Base-by-base conservation (phyloP, 371 early-diverging fungal genomes). In the Apophysomyces ossiformis region DNA sequence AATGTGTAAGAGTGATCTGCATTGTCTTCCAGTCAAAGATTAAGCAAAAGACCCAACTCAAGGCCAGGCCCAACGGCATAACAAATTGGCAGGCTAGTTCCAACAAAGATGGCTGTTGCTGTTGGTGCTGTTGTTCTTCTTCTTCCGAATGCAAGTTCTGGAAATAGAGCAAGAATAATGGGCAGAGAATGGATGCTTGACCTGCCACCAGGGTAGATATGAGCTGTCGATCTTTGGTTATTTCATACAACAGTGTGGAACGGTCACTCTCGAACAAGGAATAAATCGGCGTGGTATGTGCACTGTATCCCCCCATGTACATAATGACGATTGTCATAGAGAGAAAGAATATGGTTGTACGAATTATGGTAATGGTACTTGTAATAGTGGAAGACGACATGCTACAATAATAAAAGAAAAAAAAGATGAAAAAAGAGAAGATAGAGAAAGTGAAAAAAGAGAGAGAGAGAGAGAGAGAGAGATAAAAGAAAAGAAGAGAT, bases 191-290 rank as follows among this genome's bases (percentile, higher is more conserved):
- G 21, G 82, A 79, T 4, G 79, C 79, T 37, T 79, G 82, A 13
- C 78, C 72, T 9, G 82, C 77, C 8, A 82, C 79, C 16, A 82
- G 57, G 0, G 79, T 82, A 0, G 82, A 73, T 18, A 82, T 82
- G 21, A 82, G 59, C n/a, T 76, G 68, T 46, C 79, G 64, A 41
- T 82, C 82, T 57, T 75, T 70, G 2, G 79, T 69, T 18, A 77
- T 69, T 44, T 78, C 78, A 39, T 64, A 35, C 35, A 69, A 36
- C 15, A 69, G 15, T 3, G 58, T 35, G 6, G 50, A 16, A 9
- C 38, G 32, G 5, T 47, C 41, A 44, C 21, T 56, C 35, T 7
- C 32, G 54, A 68, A 65, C 44, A 68, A 61, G 6, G 72, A 60
- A 58, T 68, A 64, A 5, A 69, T 44, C 5, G 73, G 67, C 1